Evolutionary conservation across 371 early-diverging fungal genomes (phyloP).

Genomic region (Rhizopus microsporus): DNA sequence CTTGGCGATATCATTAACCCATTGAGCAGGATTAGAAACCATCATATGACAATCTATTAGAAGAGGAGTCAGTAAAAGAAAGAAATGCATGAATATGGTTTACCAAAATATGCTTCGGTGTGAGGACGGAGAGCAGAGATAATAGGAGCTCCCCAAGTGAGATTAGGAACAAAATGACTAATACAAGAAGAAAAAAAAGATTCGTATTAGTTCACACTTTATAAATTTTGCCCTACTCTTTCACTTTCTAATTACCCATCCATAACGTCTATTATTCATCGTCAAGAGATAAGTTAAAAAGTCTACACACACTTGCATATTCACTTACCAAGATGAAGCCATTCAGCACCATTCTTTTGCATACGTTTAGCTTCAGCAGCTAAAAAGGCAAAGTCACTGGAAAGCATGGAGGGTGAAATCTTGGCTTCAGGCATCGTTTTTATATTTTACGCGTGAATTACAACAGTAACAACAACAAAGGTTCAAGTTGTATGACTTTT

Average conservation of each 20-base stretch:
- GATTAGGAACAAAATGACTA: constrained; percentile 98
- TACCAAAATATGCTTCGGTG: constrained; percentile 88
- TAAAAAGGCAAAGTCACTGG: constrained; percentile 90
- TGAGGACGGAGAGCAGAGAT: constrained; percentile 87
- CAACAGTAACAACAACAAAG: background rate
- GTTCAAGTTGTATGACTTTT: too few species aligned
- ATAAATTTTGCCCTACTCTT: background rate
- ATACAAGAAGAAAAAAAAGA: constrained; percentile 1
- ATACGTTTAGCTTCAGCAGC: constrained; percentile 89
- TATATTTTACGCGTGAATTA: background rate
- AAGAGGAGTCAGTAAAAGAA: constrained; percentile 3
- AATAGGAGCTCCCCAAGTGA: constrained; percentile 95
- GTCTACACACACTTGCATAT: background rate
- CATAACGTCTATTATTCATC: constrained; percentile 66
- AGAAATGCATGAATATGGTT: constrained; percentile 2
- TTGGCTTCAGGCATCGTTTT: constrained; percentile 66
- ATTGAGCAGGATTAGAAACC: constrained; percentile 92
- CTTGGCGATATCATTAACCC: constrained; percentile 93
- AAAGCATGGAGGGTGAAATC: constrained; percentile 92
- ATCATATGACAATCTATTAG: constrained; percentile 93
- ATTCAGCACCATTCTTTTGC: constrained; percentile 91
- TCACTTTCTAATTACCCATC: constrained; percentile 64
- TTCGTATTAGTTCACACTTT: background rate
- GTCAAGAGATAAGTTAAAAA: constrained; percentile 6
- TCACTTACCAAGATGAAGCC: constrained; percentile 86